These are phyloP conservation scores for Musa itinerans DNA, from an alignment of 176 grass and related monocot genomes.

Conservation along the genomic window DNA sequence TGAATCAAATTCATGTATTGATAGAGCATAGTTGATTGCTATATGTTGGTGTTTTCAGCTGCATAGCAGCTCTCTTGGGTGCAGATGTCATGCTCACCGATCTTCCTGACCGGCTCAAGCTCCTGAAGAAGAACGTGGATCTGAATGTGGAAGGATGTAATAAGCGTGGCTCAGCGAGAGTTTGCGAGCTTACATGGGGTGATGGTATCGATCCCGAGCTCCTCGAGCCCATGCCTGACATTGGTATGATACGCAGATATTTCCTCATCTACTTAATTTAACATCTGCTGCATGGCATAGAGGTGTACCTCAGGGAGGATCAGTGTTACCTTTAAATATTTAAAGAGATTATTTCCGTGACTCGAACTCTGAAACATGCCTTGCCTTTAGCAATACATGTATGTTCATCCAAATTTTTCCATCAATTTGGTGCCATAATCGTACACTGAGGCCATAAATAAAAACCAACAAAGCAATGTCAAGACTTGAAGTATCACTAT, in stretches of 20 bases:
- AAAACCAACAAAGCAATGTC: no score
- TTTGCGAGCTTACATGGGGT: slow-evolving; percentile 60
- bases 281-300: neutral
- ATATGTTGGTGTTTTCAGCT: slow-evolving; percentile 19
- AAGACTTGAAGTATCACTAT: no score
- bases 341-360: no score
- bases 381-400: no score
- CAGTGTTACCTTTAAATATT: no score
- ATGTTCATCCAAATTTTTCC: no score
- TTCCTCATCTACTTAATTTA: neutral
- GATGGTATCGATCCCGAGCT: slow-evolving; percentile 44
- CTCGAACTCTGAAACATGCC: no score
- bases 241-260: slow-evolving; percentile 24
- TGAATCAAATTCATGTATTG: neutral
- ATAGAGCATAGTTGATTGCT: neutral
- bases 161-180: slow-evolving; percentile 29
- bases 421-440: no score
- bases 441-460: no score
- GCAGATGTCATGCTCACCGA: slow-evolving; percentile 61
- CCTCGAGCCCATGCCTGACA: slow-evolving; percentile 32
- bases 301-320: no score
- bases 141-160: slow-evolving; percentile 26
- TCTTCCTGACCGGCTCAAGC: slow-evolving; percentile 69
- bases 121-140: slow-evolving; percentile 64
- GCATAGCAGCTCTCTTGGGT: slow-evolving; percentile 48